Base-by-base conservation (phyloP, 495 filamentous ascomycete species). In the Pseudevernia furfuracea region DNA sequence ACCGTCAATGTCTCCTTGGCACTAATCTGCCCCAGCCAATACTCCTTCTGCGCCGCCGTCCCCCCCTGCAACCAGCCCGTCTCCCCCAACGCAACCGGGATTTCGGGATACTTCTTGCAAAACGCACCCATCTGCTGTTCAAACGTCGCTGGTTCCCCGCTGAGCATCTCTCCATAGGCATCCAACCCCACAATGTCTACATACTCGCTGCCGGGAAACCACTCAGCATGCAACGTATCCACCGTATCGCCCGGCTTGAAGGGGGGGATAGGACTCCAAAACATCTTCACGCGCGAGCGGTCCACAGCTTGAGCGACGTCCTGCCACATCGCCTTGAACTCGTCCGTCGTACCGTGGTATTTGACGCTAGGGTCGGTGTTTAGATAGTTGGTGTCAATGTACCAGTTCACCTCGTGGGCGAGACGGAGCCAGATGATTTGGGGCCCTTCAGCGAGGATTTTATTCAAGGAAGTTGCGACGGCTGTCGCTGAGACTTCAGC, bases 321-420 rank as follows among this genome's bases (percentile, higher is more conserved):
- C 25, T 49, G 43, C 66, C 66, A 67, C 53, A 64, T 52, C 0
- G 52, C 41, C 30, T 60, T 64, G 52, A 64, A 67, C 23, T 61
- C 61, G 8, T 32, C 30, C 25, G 60, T 36, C 4, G 36, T 60
- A 1, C 61, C 61, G 28, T 41, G 21, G 55, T 67, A 67, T 21
- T 23, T 59, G 23, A 64, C 59, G 19, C 21, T 41, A 25, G 53
- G 28, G 28, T 43, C 58, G 3, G 36, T 60, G 30, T 60, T 60
- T 10, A 10, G 0, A 23, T 38, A 8, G 30, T 60, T 60, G 30
- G 37, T 60, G 21, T 44, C 28, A 30, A 44, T 60, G 36, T 68
- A 68, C 52, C 58, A 66, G 38, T 68, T 68, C 48, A 68, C 41
- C 58, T 68, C 66, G 37, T 68, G 66, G 12, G 63, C 66, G 14